Base-by-base conservation (phyloP, 495 filamentous ascomycete genomes). In the Penicillium samsonianum region DNA sequence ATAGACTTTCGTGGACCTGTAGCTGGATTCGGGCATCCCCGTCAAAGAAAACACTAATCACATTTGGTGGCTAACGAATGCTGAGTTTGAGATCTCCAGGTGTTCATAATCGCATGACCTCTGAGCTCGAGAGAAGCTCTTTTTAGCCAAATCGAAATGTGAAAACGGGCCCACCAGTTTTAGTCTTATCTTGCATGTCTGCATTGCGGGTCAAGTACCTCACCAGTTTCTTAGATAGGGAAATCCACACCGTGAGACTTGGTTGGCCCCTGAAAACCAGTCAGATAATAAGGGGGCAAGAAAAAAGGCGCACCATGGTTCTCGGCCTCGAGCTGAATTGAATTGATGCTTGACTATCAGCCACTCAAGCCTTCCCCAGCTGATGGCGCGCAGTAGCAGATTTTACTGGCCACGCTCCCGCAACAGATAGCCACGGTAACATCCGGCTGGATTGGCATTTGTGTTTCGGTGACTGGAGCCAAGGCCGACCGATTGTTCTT, bases 351-450 rank as follows among this genome's bases (percentile, higher is more conserved):
- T 52, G 54, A 35, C 28, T 58, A 49, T n/a, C 22, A 50, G 57
- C 57, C 60, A 60, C 55, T 14, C 12, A 33, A 41, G 51, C 50
- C 55, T 44, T 28, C 49, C 14, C 37, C 30, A 49, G 43, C 14
- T 48, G 54, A 65, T 65, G 64, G 62, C 64, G 59, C 37, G 30
- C 57, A 40, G 33, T 4, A 10, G 43, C n/a, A 19, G 11, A 11
- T 63, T 40, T 58, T 38, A 69, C 57, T 69, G 67, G 67, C 62
- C 62, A 50, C n/a, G 19, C 19, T 26, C 35, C 11, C 28, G 25
- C n/a, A 42, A 17, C 41, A 16, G 57, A 55, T 44, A 61, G 61
- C 59, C 67, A 69, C 55, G 52, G 67, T 69, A 60, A 30, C 65
- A 69, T 69, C 58, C 57, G 49, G 59, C 19, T 22, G 37, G 53